These are phyloP conservation scores for Brassica incana DNA, from an alignment of 345 rosid species.

Conservation along the genomic window DNA sequence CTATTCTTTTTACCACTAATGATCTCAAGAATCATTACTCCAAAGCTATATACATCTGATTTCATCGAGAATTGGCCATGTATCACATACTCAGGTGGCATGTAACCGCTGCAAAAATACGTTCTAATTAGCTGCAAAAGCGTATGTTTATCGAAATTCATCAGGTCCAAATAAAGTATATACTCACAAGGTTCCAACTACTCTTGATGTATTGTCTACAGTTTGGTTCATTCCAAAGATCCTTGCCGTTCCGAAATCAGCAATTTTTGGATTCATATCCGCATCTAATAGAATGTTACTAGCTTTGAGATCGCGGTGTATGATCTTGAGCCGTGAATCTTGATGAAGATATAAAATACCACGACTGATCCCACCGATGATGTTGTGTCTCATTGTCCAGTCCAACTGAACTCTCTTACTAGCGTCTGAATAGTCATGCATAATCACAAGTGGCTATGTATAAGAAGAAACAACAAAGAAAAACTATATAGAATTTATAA, in stretches of 20 bases:
- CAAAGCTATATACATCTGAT: conserved; percentile 38
- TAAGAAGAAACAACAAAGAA: not conserved
- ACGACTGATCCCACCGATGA: conserved; percentile 44
- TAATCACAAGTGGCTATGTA: not conserved
- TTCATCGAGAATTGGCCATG: conserved; percentile 34
- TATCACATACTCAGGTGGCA: conserved; percentile 44
- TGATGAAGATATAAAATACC: conserved; percentile 45
- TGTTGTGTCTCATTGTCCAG: conserved; percentile 47
- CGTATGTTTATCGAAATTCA: not conserved
- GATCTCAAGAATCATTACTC: conserved; percentile 35
- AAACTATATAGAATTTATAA: not conserved
- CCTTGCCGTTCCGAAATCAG: conserved; percentile 64
- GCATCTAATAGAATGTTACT: conserved; percentile 54
- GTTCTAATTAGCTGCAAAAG: not conserved
- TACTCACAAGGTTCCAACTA: conserved; percentile 60
- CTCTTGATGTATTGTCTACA: conserved; percentile 42
- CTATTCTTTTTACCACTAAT: conserved; percentile 30
- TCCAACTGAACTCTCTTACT: conserved; percentile 31
- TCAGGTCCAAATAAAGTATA: not conserved
- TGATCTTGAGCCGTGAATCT: conserved; percentile 50
- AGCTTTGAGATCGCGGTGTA: conserved; percentile 62
- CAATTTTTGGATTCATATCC: conserved; percentile 55
- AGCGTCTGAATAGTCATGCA: conserved; percentile 30
- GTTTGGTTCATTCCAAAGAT: conserved; percentile 43
- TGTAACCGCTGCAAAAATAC: conserved; percentile 38